Evolutionary conservation across 2,329 filamentous ascomycete genomes (phyloP).

Genomic region (Fusarium brevicatenulatum): DNA sequence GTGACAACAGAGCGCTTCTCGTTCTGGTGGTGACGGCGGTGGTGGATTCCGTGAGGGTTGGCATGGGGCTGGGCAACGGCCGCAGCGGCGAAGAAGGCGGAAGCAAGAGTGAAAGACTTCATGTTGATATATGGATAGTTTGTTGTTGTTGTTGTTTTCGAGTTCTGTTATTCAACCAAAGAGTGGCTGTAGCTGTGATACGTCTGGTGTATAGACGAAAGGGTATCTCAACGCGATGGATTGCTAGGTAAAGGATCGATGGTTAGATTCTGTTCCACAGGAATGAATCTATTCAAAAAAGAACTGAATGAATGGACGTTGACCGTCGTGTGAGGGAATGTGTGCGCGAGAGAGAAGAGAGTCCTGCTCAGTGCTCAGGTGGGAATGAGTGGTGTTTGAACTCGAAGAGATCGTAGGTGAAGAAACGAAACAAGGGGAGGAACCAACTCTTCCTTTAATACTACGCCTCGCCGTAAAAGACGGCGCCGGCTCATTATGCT

Average conservation of each 20-base stretch:
- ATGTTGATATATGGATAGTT: slow-evolving; percentile 45
- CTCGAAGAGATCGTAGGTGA: slow-evolving; percentile 40
- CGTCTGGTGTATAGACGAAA: slow-evolving; percentile 28
- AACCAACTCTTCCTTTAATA: slow-evolving; percentile 40
- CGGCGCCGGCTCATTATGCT: slow-evolving; percentile 32
- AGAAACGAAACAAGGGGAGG: slow-evolving; percentile 42
- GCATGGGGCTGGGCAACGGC: slow-evolving; percentile 61
- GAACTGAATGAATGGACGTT: slow-evolving; percentile 41
- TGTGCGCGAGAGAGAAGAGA: slow-evolving; percentile 40
- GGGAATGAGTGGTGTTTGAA: slow-evolving; percentile 44
- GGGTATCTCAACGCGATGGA: slow-evolving; percentile 41
- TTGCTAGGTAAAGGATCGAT: slow-evolving; percentile 32
- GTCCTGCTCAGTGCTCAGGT: slow-evolving; percentile 45
- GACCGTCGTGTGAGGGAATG: slow-evolving; percentile 40
- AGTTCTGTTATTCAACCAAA: slow-evolving; percentile 34
- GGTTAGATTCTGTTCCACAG: slow-evolving; percentile 44
- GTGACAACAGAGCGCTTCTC: slow-evolving; percentile 56
- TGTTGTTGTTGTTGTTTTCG: slow-evolving; percentile 27
- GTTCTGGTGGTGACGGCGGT: slow-evolving; percentile 52
- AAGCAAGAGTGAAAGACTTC: slow-evolving; percentile 53
- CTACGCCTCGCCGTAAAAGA: slow-evolving; percentile 40
- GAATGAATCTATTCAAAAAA: slow-evolving; percentile 40
- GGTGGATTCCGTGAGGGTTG: slow-evolving; percentile 49
- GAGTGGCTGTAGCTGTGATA: slow-evolving; percentile 37
- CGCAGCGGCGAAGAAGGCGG: slow-evolving; percentile 51